phyloP scores from a whole-genome alignment of 208 protist species.

The Lotmaria passim region DNA sequence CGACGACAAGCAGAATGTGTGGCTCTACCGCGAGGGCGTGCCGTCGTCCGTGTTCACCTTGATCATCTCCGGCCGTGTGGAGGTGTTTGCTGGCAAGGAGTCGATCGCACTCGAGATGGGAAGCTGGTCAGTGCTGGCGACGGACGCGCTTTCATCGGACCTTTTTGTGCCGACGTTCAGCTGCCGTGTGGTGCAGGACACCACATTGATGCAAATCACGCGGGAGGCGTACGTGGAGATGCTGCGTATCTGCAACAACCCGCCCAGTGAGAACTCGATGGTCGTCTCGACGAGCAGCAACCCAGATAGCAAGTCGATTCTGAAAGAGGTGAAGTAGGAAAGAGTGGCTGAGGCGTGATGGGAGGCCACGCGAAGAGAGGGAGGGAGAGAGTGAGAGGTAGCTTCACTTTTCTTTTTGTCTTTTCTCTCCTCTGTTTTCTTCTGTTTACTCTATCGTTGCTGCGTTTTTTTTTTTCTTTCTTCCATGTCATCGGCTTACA shows the following conservation, averaged over 20 bases:
- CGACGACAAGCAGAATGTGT: slow-evolving; percentile 89
- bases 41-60: slow-evolving; percentile 86
- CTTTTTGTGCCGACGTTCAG: slow-evolving; percentile 84
- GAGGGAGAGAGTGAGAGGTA: neutral
- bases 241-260: slow-evolving; percentile 45
- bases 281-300: slow-evolving; percentile 20
- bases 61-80: slow-evolving; percentile 81
- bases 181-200: slow-evolving; percentile 89
- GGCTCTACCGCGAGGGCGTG: slow-evolving; percentile 86
- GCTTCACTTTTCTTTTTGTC: too few species aligned
- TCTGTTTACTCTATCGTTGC: too few species aligned
- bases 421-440: too few species aligned
- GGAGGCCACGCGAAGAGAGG: neutral
- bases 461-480: too few species aligned
- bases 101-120: slow-evolving; percentile 82
- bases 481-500: too few species aligned
- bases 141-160: slow-evolving; percentile 63
- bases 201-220: slow-evolving; percentile 86
- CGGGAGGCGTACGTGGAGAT: slow-evolving; percentile 66
- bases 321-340: slow-evolving; percentile 10
- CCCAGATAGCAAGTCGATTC: neutral
- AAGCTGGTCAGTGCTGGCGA: slow-evolving; percentile 84
- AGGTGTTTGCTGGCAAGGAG: slow-evolving; percentile 88
- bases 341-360: neutral
- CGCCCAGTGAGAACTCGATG: slow-evolving; percentile 16